Base-by-base conservation (phyloP, 2,329 filamentous ascomycete genomes). In the Trichophyton benhamiae region DNA sequence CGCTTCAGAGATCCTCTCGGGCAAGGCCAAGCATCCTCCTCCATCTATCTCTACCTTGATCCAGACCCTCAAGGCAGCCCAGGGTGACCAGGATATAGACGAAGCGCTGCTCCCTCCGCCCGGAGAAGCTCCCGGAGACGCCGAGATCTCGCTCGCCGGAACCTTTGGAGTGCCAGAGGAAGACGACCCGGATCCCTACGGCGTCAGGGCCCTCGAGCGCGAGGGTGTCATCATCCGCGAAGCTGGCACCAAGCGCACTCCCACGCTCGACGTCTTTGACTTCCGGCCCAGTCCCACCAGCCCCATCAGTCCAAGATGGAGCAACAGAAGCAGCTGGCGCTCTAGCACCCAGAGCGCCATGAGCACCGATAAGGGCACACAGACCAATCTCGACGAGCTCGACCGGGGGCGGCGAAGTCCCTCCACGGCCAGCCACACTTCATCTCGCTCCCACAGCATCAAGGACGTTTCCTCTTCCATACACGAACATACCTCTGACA, bases 121-220 rank as follows among this genome's bases (percentile, higher is more conserved):
- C 5, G 82, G 84, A 5, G 85, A 88, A 11, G 83, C 90, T 0
- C 92, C 92, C 0, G 87, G 87, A 59, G 92, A 97, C 70, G 85
- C 80, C 60, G 81, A 86, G 48, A 67, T 87, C 3, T 73, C 75
- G 60, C 66, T 65, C 55, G 68, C 82, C 57, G 71, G 78, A 33
- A 76, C 77, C 1, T 96, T 96, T 75, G 91, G 91, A 1, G 79
- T 96, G 15, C 91, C 90, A 0, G 85, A 87, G 65, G 75, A 78
- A 2, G 84, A 91, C 60, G 92, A 97, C 67, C 91, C 91, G 0
- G 92, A 97, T 71, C 92, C 92, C 0, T 97, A 89, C 70, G 92
- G 92, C 25, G 88, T 96, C 27, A 82, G 91, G 65, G 91, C 92
- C 6, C 77, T 97, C n/a, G 90, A 96, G 71, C 87, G 90, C 77